phyloP scores from a whole-genome alignment of 305 asterid species.

The Solanum aculeatissimum region DNA sequence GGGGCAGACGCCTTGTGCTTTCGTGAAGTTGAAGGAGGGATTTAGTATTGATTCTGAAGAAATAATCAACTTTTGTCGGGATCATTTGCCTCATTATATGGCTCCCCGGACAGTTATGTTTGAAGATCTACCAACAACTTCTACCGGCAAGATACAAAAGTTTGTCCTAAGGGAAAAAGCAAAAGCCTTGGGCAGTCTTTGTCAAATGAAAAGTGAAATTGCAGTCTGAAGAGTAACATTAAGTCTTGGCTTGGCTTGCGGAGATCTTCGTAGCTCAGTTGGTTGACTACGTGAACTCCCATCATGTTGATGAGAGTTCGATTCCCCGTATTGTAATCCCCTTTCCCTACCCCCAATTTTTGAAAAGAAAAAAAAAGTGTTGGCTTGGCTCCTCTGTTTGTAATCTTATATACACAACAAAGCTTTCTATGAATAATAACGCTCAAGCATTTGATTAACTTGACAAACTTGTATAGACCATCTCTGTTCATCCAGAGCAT shows the following conservation, averaged over 20 bases:
- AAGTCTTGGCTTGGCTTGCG: neutral
- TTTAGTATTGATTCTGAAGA: conserved; percentile 27
- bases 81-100: conserved; percentile 78
- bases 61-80: conserved; percentile 47
- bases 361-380: too few relatives aligned
- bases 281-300: too few relatives aligned
- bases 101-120: conserved; percentile 74
- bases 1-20: conserved; percentile 93
- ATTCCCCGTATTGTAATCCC: too few relatives aligned
- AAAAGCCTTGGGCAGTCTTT: conserved; percentile 59
- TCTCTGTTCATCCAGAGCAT: neutral
- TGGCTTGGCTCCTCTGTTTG: neutral
- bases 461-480: neutral
- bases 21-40: conserved; percentile 78
- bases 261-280: too few relatives aligned
- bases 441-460: neutral
- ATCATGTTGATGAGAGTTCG: too few relatives aligned
- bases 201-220: neutral
- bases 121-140: conserved; percentile 65
- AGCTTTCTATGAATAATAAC: neutral
- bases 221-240: neutral
- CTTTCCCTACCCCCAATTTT: too few relatives aligned
- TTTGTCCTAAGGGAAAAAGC: conserved; percentile 69
- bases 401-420: neutral
- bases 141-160: conserved; percentile 85